Evolutionary conservation across 2,329 filamentous ascomycete species (phyloP).

Genomic region (Venturia asperata): DNA sequence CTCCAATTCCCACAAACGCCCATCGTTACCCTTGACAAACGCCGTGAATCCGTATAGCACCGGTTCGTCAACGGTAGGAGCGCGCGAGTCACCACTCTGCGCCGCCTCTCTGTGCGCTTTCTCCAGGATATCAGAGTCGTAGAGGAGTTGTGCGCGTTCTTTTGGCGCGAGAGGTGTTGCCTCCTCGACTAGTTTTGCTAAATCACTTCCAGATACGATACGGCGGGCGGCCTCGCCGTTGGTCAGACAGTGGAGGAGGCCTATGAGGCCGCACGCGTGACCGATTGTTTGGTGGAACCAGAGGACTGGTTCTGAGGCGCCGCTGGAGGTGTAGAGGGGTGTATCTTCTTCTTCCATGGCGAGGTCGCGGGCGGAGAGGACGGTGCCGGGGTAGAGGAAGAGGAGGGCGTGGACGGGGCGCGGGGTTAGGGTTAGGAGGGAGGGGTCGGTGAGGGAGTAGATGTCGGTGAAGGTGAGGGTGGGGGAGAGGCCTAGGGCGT

Average conservation of each 20-base stretch:
- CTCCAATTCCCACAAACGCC: conserved; percentile 43
- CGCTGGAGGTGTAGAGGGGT: conserved; percentile 40
- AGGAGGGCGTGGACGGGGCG: conserved; percentile 49
- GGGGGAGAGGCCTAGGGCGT: conserved; percentile 42
- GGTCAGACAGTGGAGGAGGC: conserved; percentile 46
- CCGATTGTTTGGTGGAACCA: conserved; percentile 55
- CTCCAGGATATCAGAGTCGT: conserved; percentile 42
- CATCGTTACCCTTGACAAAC: conserved; percentile 41
- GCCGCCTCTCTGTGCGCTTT: conserved; percentile 38
- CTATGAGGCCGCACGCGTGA: conserved; percentile 53
- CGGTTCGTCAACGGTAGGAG: conserved; percentile 28
- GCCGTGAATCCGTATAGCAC: conserved; percentile 35
- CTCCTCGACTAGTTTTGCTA: conserved; percentile 40
- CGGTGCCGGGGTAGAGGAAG: conserved; percentile 44
- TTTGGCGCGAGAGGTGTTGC: conserved; percentile 39
- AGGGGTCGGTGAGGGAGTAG: conserved; percentile 45
- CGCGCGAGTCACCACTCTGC: conserved; percentile 35
- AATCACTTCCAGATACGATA: conserved; percentile 37
- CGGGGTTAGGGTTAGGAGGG: conserved; percentile 44
- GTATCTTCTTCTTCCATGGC: conserved; percentile 36
- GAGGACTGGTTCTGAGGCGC: conserved; percentile 45
- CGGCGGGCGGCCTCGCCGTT: conserved; percentile 43
- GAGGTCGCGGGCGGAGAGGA: conserved; percentile 36
- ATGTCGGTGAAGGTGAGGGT: conserved; percentile 48
- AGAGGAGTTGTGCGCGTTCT: conserved; percentile 46